These are phyloP conservation scores for Plasmopara muralis DNA, from an alignment of 352 stramenopile species.

Conservation along the genomic window DNA sequence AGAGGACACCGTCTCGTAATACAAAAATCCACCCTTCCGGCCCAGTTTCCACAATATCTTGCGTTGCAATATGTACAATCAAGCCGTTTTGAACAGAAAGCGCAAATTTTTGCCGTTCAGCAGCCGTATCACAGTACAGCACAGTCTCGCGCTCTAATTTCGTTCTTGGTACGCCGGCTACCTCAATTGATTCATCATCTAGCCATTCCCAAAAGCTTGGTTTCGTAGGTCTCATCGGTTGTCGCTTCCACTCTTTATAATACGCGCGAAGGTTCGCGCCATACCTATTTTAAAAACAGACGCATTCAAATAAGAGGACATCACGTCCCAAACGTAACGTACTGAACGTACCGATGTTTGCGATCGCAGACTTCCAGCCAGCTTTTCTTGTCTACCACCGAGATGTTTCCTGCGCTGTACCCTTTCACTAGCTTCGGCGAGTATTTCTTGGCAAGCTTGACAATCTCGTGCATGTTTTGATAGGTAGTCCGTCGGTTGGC, in stretches of 20 bases:
- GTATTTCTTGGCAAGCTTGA: slow-evolving; percentile 86
- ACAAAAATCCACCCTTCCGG: slow-evolving; percentile 97
- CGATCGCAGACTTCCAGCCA: slow-evolving; percentile 86
- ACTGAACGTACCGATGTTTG: slow-evolving; percentile 63
- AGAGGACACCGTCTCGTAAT: slow-evolving; percentile 90
- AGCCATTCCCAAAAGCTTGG: slow-evolving; percentile 88
- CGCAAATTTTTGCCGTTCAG: slow-evolving; percentile 87
- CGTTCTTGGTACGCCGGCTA: slow-evolving; percentile 82
- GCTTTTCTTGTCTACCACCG: slow-evolving; percentile 88
- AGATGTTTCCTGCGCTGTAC: slow-evolving; percentile 85
- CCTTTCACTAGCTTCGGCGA: slow-evolving; percentile 84
- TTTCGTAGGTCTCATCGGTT: slow-evolving; percentile 52
- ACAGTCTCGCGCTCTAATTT: slow-evolving; percentile 94
- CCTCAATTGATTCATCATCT: slow-evolving; percentile 80
- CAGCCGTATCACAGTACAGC: slow-evolving; percentile 89
- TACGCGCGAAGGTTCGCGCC: slow-evolving; percentile 96
- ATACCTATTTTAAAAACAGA: slow-evolving; percentile 57
- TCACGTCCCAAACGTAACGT: neutral
- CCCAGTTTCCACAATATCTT: slow-evolving; percentile 86
- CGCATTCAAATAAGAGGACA: slow-evolving; percentile 1
- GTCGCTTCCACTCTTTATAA: slow-evolving; percentile 95
- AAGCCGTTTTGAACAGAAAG: slow-evolving; percentile 62
- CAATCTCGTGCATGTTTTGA: slow-evolving; percentile 86
- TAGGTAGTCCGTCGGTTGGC: slow-evolving; percentile 71
- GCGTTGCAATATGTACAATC: slow-evolving; percentile 51